Percentiles rank a stretch among this genome's conserved stretches.
Conservation (phyloP, 169 alveolate species). For the Babesia caballi region DNA sequence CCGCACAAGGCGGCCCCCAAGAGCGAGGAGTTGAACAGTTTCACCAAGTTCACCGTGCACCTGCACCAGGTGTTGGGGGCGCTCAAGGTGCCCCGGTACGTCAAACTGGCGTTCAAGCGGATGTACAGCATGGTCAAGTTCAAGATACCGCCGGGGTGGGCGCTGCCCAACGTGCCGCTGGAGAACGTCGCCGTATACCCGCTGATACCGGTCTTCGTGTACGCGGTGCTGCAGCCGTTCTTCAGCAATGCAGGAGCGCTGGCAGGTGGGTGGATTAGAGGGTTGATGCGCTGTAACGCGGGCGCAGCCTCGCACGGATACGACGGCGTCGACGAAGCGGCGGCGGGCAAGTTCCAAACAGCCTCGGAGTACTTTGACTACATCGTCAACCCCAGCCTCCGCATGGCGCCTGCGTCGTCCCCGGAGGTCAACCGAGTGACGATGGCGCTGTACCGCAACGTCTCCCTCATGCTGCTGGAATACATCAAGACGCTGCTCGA, state of each 20-base stretch:
- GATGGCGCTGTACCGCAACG: conserved; percentile 48
- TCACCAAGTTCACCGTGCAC: conserved; percentile 35
- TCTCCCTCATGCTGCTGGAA: conserved; percentile 54
- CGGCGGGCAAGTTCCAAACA: conserved; percentile 7
- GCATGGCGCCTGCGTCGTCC: conserved; percentile 30
- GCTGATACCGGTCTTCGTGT: conserved; percentile 56
- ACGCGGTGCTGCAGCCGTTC: conserved; percentile 52
- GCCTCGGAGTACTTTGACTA: conserved; percentile 45
- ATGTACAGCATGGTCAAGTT: conserved; percentile 54
- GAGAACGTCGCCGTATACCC: conserved; percentile 61
- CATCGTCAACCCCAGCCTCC: conserved; percentile 56
- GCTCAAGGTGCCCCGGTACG: conserved; percentile 8
- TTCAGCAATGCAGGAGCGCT: conserved; percentile 35
- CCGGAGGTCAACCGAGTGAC: conserved; percentile 24
- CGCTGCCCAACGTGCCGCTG: conserved; percentile 44
- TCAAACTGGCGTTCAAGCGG: conserved; percentile 32
- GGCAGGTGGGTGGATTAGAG: conserved; percentile 8
- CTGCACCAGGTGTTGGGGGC: conserved; percentile 15
- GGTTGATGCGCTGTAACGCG: not conserved
- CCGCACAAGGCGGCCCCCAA: conserved; percentile 16
- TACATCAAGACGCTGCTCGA: conserved; percentile 39
- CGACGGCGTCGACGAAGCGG: conserved; percentile 1
- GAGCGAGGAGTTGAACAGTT: conserved; percentile 14
- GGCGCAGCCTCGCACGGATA: conserved; percentile 19
- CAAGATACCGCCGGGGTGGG: conserved; percentile 56